Base-by-base conservation (phyloP, 345 rosid genomes). In the Raphanus sativus region DNA sequence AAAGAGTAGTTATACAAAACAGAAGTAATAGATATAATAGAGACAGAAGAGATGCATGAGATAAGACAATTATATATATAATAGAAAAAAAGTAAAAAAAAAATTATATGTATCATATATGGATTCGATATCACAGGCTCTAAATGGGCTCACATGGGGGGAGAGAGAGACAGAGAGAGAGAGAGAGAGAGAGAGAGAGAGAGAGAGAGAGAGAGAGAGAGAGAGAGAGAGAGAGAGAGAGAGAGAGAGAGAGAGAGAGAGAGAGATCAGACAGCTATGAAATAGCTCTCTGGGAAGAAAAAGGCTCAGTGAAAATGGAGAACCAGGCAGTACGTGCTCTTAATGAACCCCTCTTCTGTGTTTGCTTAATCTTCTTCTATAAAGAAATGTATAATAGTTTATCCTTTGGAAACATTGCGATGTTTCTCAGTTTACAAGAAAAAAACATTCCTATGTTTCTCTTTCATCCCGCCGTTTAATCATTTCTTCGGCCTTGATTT, bases 1-100 rank as follows among this genome's bases (percentile, higher is more conserved):
- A 74, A 79, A 79, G 75, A 79, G 79, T 74, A 74, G 75, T 74
- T 73, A 79, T 74, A 64, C 75, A 79, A 74, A 79, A 79, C 75
- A 63, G 74, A 73, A 73, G 82, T 52, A 36, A 50, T 69, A 75
- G 13, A 74, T 7, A 54, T 5, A 77, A 54, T 5, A 77, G 69
- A 59, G 61, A 68, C 30, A 36, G 67, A 36, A 62, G 11, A 9
- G n/a, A 77, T 36, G 77, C 67, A 78, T 73, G 65, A 66, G 74
- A 78, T 73, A 62, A 67, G 72, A 67, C 67, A 16, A 73, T 67
- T 42, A 42, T 78, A 71, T 42, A 42, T 78, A 71, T 65, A 65
- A 77, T 77, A 21, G 12, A 12, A 42, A 75, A 75, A 42, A 36
- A 13, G 13, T 40, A 40, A 40, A 40, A 40, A 2, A 2, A 40